Percentiles rank a stretch among this genome's conserved stretches.
These are phyloP conservation scores for Obelidium mucronatum DNA, from an alignment of 192 early-diverging fungal genomes.

Conservation along the genomic window DNA sequence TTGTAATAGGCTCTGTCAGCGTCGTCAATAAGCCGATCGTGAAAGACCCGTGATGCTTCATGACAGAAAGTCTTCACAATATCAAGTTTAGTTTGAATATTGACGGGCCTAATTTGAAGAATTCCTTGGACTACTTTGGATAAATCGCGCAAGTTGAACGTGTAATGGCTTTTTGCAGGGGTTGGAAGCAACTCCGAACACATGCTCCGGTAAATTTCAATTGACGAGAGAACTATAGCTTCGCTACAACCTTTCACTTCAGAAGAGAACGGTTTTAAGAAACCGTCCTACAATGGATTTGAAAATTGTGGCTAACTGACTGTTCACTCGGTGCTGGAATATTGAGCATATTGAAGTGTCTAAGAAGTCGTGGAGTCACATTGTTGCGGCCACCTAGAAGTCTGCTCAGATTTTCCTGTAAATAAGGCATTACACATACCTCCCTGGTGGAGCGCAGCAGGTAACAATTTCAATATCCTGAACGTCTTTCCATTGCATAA, in stretches of 20 bases:
- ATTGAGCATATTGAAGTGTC: slow-evolving; percentile 67
- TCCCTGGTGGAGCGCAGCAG: slow-evolving; percentile 66
- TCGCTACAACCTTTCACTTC: slow-evolving; percentile 56
- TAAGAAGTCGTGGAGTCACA: slow-evolving; percentile 59
- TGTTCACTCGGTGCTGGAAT: slow-evolving; percentile 60
- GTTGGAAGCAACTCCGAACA: slow-evolving; percentile 65
- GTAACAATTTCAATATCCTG: slow-evolving; percentile 62
- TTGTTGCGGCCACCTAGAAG: slow-evolving; percentile 57
- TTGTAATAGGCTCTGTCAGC: slow-evolving; percentile 60
- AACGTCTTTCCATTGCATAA: slow-evolving; percentile 61
- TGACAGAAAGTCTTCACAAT: slow-evolving; percentile 64
- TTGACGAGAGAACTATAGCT: slow-evolving; percentile 59
- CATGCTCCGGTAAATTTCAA: slow-evolving; percentile 68
- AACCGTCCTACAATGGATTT: slow-evolving; percentile 64
- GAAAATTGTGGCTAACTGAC: slow-evolving; percentile 62
- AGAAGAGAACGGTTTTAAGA: slow-evolving; percentile 56
- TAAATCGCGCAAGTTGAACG: slow-evolving; percentile 65
- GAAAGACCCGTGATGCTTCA: slow-evolving; percentile 61
- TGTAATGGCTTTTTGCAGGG: slow-evolving; percentile 68
- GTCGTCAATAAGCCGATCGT: slow-evolving; percentile 66
- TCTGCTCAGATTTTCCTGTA: background rate
- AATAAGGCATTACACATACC: slow-evolving; percentile 2
- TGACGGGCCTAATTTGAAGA: slow-evolving; percentile 54
- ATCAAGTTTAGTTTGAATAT: slow-evolving; percentile 55
- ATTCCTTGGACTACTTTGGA: slow-evolving; percentile 69